Evolutionary conservation across 139 green algal genomes (phyloP), one percentile per base, ranked within the genome.

Genomic region (Micromonas commoda): DNA sequence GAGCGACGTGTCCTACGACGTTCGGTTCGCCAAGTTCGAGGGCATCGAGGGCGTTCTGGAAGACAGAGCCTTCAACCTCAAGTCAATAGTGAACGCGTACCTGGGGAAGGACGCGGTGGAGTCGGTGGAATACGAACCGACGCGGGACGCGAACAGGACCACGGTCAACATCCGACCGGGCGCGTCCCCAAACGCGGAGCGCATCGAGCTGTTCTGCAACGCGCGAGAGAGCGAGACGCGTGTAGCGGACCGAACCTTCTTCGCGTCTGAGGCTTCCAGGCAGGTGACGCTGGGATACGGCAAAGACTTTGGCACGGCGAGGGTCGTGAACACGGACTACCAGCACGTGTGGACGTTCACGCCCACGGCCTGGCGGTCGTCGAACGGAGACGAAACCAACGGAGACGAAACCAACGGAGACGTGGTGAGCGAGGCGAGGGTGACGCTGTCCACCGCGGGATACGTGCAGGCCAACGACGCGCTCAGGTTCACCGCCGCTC

Each of bases 121-220:
- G n/a, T 21, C 33, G 26, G 71, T 77, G 37, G 71, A 65, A 21
- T 77, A 77, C 71, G 52, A 77, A 21, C 19, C 39, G 16, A 29
- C 19, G 2, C 13, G 19, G 37, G 39, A 77, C 28, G 26, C 53
- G 57, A 79, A 79, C 29, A 33, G 73, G 28, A 23, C 29, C n/a
- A 71, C 73, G 6, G 28, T 79, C 1, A n/a, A n/a, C 34, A 31
- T 71, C 20, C 24, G 16, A 20, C 24, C n/a, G 21, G 73, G 73
- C 5, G 73, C 28, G 37, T 26, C 53, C 21, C 31, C 31, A 2
- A 79, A 70, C 73, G 73, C 53, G 52, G 73, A 79, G 31, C 21
- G 73, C n/a, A 69, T 79, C 9, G 73, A 79, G 37, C 31, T 79
- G 1, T 79, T 79, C 31, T 63, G 26, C 45, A 79, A 79, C 28